These are phyloP conservation scores for Globisporangium middletonii DNA, from an alignment of 352 stramenopile species.

Conservation along the genomic window DNA sequence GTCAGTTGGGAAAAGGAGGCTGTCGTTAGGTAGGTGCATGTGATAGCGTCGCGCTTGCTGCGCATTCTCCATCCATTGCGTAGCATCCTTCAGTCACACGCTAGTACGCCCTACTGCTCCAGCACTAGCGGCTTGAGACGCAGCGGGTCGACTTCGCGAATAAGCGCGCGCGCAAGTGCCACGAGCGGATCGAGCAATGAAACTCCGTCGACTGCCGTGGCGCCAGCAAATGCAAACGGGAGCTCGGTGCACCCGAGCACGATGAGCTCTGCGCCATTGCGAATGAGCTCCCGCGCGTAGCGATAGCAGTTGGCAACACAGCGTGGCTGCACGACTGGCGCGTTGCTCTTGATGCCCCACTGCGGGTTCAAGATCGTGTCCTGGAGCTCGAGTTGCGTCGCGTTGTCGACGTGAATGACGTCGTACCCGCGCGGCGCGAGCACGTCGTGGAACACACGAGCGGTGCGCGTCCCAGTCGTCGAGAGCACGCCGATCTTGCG, in stretches of 20 bases:
- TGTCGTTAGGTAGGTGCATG: not conserved
- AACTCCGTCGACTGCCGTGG: constrained; percentile 25
- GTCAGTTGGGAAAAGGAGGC: not conserved
- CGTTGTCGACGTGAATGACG: constrained; percentile 27
- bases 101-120: not conserved
- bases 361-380: constrained; percentile 43
- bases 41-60: too few relatives aligned
- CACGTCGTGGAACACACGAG: constrained; percentile 33
- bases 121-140: constrained; percentile 26
- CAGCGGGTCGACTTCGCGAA: constrained; percentile 37
- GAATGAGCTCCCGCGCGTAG: constrained; percentile 28
- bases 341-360: constrained; percentile 53
- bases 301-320: constrained; percentile 37
- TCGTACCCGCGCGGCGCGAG: constrained; percentile 34
- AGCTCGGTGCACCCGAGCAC: constrained; percentile 52
- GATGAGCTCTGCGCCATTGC: constrained; percentile 27
- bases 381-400: constrained; percentile 33
- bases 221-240: constrained; percentile 32
- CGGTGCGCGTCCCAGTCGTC: constrained; percentile 32
- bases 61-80: not conserved
- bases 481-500: constrained; percentile 33
- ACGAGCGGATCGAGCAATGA: constrained; percentile 39
- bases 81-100: not conserved
- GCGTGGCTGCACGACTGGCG: constrained; percentile 23
- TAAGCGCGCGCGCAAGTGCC: constrained; percentile 36